Evolutionary conservation across 805 yeast species (phyloP), one percentile per base, ranked within the genome.

Genomic region (Candida adriatica): DNA sequence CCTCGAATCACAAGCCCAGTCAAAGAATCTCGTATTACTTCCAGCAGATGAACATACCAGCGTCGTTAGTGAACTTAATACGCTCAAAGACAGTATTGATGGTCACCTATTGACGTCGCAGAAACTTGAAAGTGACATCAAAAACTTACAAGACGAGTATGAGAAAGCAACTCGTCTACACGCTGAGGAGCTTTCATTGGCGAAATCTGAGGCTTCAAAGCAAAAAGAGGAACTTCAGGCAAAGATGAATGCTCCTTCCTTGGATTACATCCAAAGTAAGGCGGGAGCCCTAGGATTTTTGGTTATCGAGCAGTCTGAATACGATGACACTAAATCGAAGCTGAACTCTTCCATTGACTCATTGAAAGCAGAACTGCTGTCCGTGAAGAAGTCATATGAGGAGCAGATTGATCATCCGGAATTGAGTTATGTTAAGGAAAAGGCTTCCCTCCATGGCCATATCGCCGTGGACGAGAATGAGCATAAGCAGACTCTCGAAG

Each of bases 361-460:
- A 2, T 10, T 18, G 10, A 20, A 32, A 17, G 13, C 27, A 9
- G 29, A 26, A 7, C 14, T 16, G 6, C 3, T 13, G 4, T 17
- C 25, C 8, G 14, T 13, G 10, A 27, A 18, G 29, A n/a, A n/a
- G n/a, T n/a, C n/a, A n/a, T n/a, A n/a, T n/a, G n/a, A n/a, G n/a
- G 13, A 10, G 13, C 29, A 24, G 16, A 29, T 33, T 25, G 32
- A 28, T 20, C 37, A 42, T n/a, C 72, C 74, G 8, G 46, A 59
- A 7, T 41, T 49, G 6, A 58, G 48, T 2, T 49, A 48, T 28
- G 31, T 61, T 16, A 38, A 37, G 16, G 39, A 43, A 8, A 55
- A 55, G 27, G 58, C 66, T 4, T 20, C 31, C 6, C 30, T 24
- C 7, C 51, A 41, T 31, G 58, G 59, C 4, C 39, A 20, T 31